Base-by-base conservation (phyloP, 768 basidiomycete species). In the Naganishia kalamii region DNA sequence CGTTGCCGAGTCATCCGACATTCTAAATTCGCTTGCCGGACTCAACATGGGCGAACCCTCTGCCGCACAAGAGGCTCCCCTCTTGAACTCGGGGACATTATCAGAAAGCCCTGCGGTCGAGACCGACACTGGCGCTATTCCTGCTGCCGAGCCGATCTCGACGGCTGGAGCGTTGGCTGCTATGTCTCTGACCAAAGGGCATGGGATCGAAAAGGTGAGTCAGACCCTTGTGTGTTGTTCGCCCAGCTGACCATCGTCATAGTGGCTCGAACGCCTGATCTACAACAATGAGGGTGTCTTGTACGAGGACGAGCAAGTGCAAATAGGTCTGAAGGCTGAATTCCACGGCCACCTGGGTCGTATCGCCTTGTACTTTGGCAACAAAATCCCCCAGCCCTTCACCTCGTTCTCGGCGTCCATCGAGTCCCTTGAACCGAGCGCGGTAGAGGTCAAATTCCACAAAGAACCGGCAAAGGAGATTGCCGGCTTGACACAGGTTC, bases 321-420 rank as follows among this genome's bases (percentile, higher is more conserved):
- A 98, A 75, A 85, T 99, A 60, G 96, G 96, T 35, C 79, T 98
- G 81, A 99, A 98, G 80, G 92, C 92, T 32, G 88, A 92, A 72
- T 99, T 89, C 77, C 94, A 98, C 76, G 89, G 90, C 17, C 89
- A 94, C 72, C 84, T 92, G 41, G 96, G 94, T 17, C 91, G 97
- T 72, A 74, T 99, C 51, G 93, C 93, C 27, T 81, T 99, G 40
- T 98, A 96, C 80, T 84, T 98, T 68, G 96, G 96, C 70, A 99
- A 98, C 83, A 99, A 99, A 77, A 82, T 92, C 57, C 84, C 88
- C 6, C 85, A 85, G 8, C 84, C 94, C n/a, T 84, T 99, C 71
- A 89, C 88, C 4, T 88, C 90, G 19, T 92, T 99, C 79, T 92
- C 91, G 4, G 87, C 90, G 6, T 86, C 87, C 1, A 80, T 97